Base-by-base conservation (phyloP, 352 stramenopile genomes). In the Globisporangium carolinianum region DNA sequence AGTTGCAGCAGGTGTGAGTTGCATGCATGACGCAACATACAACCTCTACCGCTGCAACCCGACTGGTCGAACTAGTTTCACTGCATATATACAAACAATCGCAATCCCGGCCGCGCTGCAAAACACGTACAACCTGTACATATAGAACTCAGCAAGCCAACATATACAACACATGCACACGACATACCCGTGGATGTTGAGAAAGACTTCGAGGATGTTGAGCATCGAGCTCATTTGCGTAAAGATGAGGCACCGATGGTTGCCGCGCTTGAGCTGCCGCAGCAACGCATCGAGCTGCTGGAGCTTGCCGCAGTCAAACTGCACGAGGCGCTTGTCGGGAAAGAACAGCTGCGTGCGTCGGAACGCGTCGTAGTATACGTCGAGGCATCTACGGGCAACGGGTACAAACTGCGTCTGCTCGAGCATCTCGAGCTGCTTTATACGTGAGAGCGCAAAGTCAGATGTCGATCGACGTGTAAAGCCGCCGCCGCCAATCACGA, bases 181-280 rank as follows among this genome's bases (percentile, higher is more conserved):
- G 17, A 60, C 5, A 48, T 58, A 73, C 68, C 96, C 95, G 69
- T 99, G 92, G 7, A 99, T 76, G 62, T 98, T 99, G 42, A 99
- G 76, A 72, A 99, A 99, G 49, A 93, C 83, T 79, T 99, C 97
- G 12, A 99, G 81, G 39, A 99, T 96, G 72, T 99, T 98, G 38
- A 99, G 79, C 97, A 99, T 99, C 51, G 96, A 97, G 55, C 93
- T 98, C 97, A 99, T 99, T 71, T 99, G 96, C 35, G 91, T 98
- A 57, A 98, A 98, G 46, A 98, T 97, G n/a, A 98, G 70, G 6
- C 86, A 96, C 24, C 97, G 83, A 63, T 99, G 96, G 7, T 89
- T 87, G 12, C 85, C 95, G 11, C 82, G 84, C 61, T 98, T 98
- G n/a, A 99, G 76, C 58, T 98, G 96, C 5, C 90, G 94, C 15